These are phyloP conservation scores for Ilyonectria mors-panacis DNA, from an alignment of 2,329 filamentous ascomycete species.

Conservation along the genomic window DNA sequence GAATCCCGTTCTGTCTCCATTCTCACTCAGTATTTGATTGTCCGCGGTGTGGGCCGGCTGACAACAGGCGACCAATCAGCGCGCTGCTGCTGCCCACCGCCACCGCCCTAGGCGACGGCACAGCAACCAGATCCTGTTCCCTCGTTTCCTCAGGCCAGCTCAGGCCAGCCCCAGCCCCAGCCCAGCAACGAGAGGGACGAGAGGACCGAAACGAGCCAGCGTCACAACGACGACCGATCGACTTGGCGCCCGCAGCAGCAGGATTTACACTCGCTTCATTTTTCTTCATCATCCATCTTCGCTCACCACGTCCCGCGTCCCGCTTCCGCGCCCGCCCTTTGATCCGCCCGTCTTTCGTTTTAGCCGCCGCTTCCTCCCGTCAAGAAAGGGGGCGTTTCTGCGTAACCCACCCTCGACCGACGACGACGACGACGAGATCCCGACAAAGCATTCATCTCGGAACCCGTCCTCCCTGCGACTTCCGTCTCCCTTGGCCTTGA, in stretches of 20 bases:
- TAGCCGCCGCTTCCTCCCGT: constrained; percentile 28
- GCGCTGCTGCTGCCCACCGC: constrained; percentile 21
- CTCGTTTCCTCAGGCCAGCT: constrained; percentile 33
- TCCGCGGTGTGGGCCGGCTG: too few relatives aligned
- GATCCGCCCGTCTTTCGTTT: constrained; percentile 20
- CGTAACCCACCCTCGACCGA: constrained; percentile 15
- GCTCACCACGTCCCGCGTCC: not conserved
- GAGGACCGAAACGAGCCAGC: not conserved
- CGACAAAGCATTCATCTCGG: not conserved
- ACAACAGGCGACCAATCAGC: constrained; percentile 10
- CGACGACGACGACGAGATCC: not conserved
- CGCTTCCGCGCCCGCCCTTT: not conserved
- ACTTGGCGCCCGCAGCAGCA: not conserved
- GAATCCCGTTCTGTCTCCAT: not conserved
- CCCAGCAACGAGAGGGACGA: constrained; percentile 1
- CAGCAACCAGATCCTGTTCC: constrained; percentile 44
- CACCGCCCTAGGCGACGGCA: constrained; percentile 40
- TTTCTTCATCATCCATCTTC: constrained; percentile 11
- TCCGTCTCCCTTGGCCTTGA: not conserved
- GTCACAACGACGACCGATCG: constrained; percentile 1
- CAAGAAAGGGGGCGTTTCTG: constrained; percentile 24
- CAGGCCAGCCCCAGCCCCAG: constrained; percentile 2
- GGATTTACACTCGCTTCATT: constrained; percentile 19
- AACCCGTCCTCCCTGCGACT: constrained; percentile 1
- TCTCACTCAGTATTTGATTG: too few relatives aligned